Evolutionary conservation across 768 basidiomycete genomes (phyloP).

Genomic region (Tricholoma hemisulphureum): DNA sequence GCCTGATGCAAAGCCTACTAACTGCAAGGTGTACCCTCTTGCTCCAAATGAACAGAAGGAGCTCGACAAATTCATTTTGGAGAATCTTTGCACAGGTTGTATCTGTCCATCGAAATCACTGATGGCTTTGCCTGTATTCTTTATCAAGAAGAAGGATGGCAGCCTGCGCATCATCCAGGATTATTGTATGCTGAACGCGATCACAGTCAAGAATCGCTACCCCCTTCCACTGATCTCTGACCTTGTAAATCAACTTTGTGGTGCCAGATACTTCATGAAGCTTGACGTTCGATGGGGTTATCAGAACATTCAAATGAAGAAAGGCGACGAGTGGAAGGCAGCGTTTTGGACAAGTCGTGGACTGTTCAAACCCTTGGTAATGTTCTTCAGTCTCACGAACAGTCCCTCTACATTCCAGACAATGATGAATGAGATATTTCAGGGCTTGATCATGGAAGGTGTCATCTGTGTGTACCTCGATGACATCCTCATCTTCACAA

Average conservation of each 20-base stretch:
- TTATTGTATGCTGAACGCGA: background rate
- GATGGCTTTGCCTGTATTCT: background rate
- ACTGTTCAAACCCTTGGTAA: constrained; percentile 31
- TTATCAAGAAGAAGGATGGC: background rate
- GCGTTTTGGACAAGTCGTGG: constrained; percentile 35
- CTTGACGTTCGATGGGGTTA: constrained; percentile 29
- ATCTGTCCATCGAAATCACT: background rate
- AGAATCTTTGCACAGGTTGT: background rate
- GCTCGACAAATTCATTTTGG: background rate
- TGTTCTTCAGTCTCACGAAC: constrained; percentile 26
- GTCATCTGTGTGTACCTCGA: background rate
- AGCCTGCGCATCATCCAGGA: background rate
- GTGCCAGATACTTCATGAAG: constrained; percentile 28
- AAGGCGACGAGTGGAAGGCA: constrained; percentile 41
- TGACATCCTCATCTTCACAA: background rate
- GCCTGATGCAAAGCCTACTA: constrained; percentile 3
- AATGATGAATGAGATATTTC: constrained; percentile 1
- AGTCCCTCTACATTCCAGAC: background rate
- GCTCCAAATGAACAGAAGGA: background rate
- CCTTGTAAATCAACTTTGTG: constrained; percentile 4
- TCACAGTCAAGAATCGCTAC: background rate
- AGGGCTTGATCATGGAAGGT: background rate
- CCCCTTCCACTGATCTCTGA: too few relatives aligned
- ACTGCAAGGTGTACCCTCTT: constrained; percentile 5
- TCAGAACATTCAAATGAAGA: background rate